Evolutionary conservation across 2,329 filamentous ascomycete species (phyloP), one percentile per base, ranked within the genome.

Genomic region (Lizonia empirigonia): DNA sequence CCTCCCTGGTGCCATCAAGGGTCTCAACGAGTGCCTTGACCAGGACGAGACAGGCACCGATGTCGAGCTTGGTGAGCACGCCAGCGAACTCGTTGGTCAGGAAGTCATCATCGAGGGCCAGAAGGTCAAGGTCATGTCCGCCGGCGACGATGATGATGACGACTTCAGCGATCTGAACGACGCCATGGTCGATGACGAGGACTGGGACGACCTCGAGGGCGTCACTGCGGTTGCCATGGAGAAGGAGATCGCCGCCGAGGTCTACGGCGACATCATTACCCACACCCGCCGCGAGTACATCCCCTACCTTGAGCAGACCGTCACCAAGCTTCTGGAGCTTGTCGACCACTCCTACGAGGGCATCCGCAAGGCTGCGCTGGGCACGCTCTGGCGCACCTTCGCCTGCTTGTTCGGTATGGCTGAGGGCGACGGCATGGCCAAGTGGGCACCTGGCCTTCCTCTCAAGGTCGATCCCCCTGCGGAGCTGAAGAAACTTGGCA

Each of bases 181-280:
- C 37, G 73, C 70, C 46, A 87, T 88, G 56, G 84, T 85, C 3
- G 89, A 91, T 39, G 89, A 93, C 34, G 90, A 91, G 51, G 90
- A 91, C 55, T 91, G 90, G 83, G 88, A 91, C 64, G 89, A 91
- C 64, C 81, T 95, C 38, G 87, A 85, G 50, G 90, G 90, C 41
- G 89, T 95, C 56, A 95, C 91, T 20, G 91, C 91, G 44, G 85
- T 97, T 47, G 91, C 93, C 19, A 84, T 96, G 65, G 94, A 97
- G 81, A 97, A 97, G 77, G 94, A 99, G 76, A 95, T 97, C 64
- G 93, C 94, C 29, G 85, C 96, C 35, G 94, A 99, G 74, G 92
- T 97, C 5, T 83, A 97, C 27, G 94, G 92, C 59, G 94, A 99
- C 69, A 85, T 99, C 56, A 87, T 97, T 67, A 88, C 89, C 37